Percentiles rank a stretch among this genome's conserved stretches.
phyloP scores from a whole-genome alignment of 2,329 filamentous ascomycete genomes.

The Achaetomium macrosporum region DNA sequence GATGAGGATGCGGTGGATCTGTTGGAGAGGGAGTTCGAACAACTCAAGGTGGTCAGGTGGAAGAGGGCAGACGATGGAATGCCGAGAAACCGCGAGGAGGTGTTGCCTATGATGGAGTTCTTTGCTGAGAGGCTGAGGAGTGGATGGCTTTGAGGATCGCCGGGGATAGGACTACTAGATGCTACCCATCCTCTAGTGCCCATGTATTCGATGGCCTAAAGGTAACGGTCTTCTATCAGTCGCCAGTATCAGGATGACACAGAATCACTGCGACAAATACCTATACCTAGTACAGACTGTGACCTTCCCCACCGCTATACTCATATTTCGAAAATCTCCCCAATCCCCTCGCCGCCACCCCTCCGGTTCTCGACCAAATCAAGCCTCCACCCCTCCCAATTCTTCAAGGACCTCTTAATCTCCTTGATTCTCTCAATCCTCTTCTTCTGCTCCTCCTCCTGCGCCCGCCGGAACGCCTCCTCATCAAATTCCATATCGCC shows the following conservation, averaged over 20 bases:
- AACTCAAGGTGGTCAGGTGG: constrained; percentile 65
- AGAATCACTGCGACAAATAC: too few relatives aligned
- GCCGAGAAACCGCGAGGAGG: constrained; percentile 79
- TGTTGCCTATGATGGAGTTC: constrained; percentile 84
- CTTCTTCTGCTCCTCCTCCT: constrained; percentile 55
- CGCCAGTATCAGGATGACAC: too few relatives aligned
- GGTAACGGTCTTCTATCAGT: too few relatives aligned
- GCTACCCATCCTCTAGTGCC: too few relatives aligned
- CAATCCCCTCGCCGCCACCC: constrained; percentile 53
- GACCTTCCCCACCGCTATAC: neutral
- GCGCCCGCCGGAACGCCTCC: constrained; percentile 57
- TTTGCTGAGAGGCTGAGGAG: constrained; percentile 57
- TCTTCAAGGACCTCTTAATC: constrained; percentile 57
- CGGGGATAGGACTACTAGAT: neutral
- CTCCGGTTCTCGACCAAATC: constrained; percentile 56
- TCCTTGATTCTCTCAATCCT: constrained; percentile 59
- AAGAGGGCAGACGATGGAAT: constrained; percentile 68
- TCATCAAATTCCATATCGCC: constrained; percentile 59
- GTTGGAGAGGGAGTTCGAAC: constrained; percentile 59
- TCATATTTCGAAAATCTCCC: constrained; percentile 60
- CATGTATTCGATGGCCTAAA: too few relatives aligned
- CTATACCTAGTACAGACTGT: too few relatives aligned
- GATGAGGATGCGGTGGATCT: constrained; percentile 58
- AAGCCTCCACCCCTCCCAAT: constrained; percentile 62
- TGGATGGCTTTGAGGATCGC: constrained; percentile 19